Conservation (phyloP, 2,329 filamentous ascomycete genomes). For the Neonectria faginata region DNA sequence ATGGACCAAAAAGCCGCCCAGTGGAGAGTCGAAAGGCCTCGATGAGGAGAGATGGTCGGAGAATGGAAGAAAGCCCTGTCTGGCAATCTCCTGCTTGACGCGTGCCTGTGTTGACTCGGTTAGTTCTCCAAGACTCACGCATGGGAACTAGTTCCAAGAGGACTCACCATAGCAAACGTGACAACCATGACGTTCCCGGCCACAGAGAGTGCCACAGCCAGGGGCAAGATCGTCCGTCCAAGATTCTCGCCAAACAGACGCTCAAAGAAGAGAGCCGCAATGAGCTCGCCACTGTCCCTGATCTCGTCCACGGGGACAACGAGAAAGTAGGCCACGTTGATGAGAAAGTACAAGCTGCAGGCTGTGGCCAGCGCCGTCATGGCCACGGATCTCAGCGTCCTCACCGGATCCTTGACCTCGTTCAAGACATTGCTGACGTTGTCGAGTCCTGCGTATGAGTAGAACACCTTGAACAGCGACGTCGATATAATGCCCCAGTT, state of each 20-base stretch:
- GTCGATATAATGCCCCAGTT: constrained; percentile 76
- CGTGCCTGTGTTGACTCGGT: constrained; percentile 62
- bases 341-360: constrained; percentile 73
- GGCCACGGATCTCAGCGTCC: constrained; percentile 72
- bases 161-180: constrained; percentile 73
- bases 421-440: constrained; percentile 79
- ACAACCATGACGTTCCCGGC: constrained; percentile 80
- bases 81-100: constrained; percentile 78
- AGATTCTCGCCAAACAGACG: constrained; percentile 69
- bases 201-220: constrained; percentile 75
- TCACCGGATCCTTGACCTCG: constrained; percentile 75
- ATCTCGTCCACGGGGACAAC: constrained; percentile 77
- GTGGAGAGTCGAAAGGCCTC: constrained; percentile 73
- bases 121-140: not conserved
- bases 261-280: constrained; percentile 76
- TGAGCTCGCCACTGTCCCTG: constrained; percentile 72
- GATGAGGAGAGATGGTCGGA: constrained; percentile 71
- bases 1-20: constrained; percentile 76
- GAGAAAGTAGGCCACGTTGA: constrained; percentile 72
- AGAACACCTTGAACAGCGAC: constrained; percentile 75
- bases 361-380: constrained; percentile 70
- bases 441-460: constrained; percentile 74
- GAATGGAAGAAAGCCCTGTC: constrained; percentile 77
- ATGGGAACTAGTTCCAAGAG: not conserved
- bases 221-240: constrained; percentile 68